Conservation (phyloP, 2,329 filamentous ascomycete species). For the Monosporascus sp. region DNA sequence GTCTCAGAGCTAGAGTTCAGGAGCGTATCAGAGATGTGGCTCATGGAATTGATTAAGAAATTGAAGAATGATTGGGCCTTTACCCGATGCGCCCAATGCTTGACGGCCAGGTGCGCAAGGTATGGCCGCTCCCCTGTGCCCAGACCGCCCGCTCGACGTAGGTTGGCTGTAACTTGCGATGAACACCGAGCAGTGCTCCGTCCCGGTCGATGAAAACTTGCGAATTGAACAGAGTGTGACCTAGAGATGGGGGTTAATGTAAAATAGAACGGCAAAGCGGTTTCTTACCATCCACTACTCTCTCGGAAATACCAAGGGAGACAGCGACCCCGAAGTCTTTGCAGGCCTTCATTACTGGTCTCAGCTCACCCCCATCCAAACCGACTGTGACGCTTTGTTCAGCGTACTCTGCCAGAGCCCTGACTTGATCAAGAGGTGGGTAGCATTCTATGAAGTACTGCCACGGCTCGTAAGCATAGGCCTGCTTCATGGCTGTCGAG, state of each 20-base stretch:
- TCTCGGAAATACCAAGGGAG: conserved; percentile 21
- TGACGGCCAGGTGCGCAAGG: conserved; percentile 16
- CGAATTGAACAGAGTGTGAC: conserved; percentile 26
- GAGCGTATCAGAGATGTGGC: conserved; percentile 9
- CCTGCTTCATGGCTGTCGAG: too few relatives aligned
- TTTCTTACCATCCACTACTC: conserved; percentile 6
- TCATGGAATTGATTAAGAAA: not conserved
- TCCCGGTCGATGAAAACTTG: conserved; percentile 21
- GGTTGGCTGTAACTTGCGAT: conserved; percentile 29
- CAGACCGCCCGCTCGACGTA: conserved; percentile 25
- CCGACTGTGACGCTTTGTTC: conserved; percentile 16
- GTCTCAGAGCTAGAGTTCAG: too few relatives aligned
- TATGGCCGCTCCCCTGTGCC: conserved; percentile 25
- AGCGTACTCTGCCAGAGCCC: conserved; percentile 16
- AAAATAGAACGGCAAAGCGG: not conserved
- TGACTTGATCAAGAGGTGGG: conserved; percentile 14
- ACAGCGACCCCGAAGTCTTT: conserved; percentile 12
- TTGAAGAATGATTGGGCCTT: not conserved
- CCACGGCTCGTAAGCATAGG: too few relatives aligned
- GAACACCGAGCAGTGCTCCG: conserved; percentile 22
- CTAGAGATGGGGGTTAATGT: not conserved
- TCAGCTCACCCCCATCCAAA: conserved; percentile 9
- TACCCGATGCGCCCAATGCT: not conserved
- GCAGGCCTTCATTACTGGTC: conserved; percentile 15
- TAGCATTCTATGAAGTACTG: conserved; percentile 22